These are phyloP conservation scores for Candida sithepensis DNA, from an alignment of 805 yeast species.

Conservation along the genomic window DNA sequence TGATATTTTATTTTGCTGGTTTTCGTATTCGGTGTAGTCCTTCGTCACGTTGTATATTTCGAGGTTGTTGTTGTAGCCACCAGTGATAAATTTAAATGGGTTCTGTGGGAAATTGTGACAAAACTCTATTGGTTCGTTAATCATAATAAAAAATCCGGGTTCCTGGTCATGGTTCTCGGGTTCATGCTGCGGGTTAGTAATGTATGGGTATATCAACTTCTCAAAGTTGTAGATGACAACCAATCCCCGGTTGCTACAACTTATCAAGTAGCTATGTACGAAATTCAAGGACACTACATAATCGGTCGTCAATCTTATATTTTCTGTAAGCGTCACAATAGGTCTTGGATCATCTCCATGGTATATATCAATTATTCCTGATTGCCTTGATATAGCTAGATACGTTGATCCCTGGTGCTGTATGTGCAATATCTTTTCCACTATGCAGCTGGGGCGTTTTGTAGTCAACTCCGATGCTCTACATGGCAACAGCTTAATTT, in stretches of 20 bases:
- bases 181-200: background rate
- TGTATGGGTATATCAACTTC: slow-evolving; percentile 5
- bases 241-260: slow-evolving; percentile 25
- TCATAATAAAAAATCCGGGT: slow-evolving; percentile 15
- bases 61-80: slow-evolving; percentile 23
- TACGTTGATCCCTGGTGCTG: slow-evolving; percentile 5
- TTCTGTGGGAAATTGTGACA: slow-evolving; percentile 11
- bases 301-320: slow-evolving; percentile 17
- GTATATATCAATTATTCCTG: slow-evolving; percentile 20
- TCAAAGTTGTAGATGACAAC: slow-evolving; percentile 18
- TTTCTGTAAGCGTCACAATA: slow-evolving; percentile 11
- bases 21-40: slow-evolving; percentile 10
- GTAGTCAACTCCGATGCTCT: slow-evolving; percentile 4
- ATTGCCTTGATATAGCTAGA: slow-evolving; percentile 17
- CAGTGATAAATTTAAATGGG: slow-evolving; percentile 17
- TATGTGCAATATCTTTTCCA: slow-evolving; percentile 14
- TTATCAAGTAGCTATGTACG: slow-evolving; percentile 13
- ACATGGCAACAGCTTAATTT: slow-evolving; percentile 5
- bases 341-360: slow-evolving; percentile 6
- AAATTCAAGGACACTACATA: slow-evolving; percentile 19
- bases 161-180: background rate
- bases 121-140: slow-evolving; percentile 22
- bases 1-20: slow-evolving; percentile 1
- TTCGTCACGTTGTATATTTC: slow-evolving; percentile 17
- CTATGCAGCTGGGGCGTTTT: slow-evolving; percentile 8